Conservation (phyloP, 2,329 filamentous ascomycete species). For the Thielaviopsis euricoi region DNA sequence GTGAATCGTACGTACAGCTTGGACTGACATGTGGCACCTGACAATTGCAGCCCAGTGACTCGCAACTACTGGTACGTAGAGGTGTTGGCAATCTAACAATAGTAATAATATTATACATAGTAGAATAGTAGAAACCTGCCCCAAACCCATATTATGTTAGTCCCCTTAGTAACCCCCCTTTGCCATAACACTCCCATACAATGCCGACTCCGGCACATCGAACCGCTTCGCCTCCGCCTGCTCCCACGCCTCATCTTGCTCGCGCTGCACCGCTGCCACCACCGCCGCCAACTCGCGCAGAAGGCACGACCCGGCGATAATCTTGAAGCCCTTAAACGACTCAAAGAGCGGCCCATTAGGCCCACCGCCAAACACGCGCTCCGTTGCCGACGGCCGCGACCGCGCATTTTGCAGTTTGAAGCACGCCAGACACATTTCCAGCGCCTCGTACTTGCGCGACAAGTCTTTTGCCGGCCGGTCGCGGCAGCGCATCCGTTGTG, state of each 20-base stretch:
- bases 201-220: background rate
- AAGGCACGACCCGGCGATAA: conserved; percentile 23
- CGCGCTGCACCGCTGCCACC: background rate
- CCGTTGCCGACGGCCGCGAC: conserved; percentile 18
- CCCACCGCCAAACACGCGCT: conserved; percentile 2
- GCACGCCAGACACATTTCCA: conserved; percentile 13
- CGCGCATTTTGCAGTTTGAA: conserved; percentile 1
- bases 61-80: too few species aligned
- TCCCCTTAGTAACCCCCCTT: too few species aligned
- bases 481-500: conserved; percentile 20
- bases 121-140: too few species aligned
- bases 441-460: background rate
- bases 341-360: conserved; percentile 2
- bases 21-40: too few species aligned
- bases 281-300: conserved; percentile 17
- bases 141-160: too few species aligned
- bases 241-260: background rate
- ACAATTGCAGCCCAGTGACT: too few species aligned
- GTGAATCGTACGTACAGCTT: too few species aligned
- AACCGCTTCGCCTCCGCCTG: background rate
- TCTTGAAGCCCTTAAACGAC: conserved; percentile 21
- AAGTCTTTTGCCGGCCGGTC: background rate
- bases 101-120: too few species aligned
- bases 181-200: background rate
- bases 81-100: too few species aligned